Evolutionary conservation across 257 asterid genomes (phyloP), one percentile per base, ranked within the genome.

Genomic region (Solanum habrochaites): DNA sequence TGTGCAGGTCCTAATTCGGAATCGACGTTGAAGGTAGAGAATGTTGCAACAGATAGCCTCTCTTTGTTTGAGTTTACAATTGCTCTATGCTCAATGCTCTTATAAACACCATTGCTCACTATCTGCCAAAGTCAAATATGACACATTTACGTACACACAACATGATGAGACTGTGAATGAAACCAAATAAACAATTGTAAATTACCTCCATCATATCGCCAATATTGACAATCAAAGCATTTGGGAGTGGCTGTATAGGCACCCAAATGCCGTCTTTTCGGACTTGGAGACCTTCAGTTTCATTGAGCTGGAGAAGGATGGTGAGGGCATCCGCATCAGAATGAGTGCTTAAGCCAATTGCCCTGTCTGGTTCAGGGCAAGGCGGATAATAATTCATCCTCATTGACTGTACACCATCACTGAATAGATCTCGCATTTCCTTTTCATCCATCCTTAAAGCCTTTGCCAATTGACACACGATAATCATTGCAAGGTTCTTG

Each of bases 151-250:
- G 58, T 1, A 14, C 58, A 47, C 58, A 47, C 58, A 49, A 14
- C 56, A 47, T 47, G 56, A 47, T 47, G 56, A 47, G 20, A 14
- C 0, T 7, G 56, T 47, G 56, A 14, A 47, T 14, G 14, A 47
- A 4, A 47, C 56, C 20, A 47, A 47, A 47, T 20, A 49, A 47
- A 49, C 6, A 49, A 5, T 15, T 20, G 16, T 9, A 14, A n/a
- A 13, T 56, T 82, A 91, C 96, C 96, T 92, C 96, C 90, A 93
- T 77, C 25, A 91, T 87, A 82, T 92, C 94, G 10, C 96, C 96
- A 81, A 93, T 81, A 60, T 92, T 93, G 86, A 91, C 91, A 9
- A 93, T 67, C 29, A 93, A 90, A 18, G 96, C 93, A 85, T 92
- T 64, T 21, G 49, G 90, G 42, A 89, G 93, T 10, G 94, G 96